Evolutionary conservation across 352 stramenopile genomes (phyloP).

Genomic region (Phytophthora colocasiae): DNA sequence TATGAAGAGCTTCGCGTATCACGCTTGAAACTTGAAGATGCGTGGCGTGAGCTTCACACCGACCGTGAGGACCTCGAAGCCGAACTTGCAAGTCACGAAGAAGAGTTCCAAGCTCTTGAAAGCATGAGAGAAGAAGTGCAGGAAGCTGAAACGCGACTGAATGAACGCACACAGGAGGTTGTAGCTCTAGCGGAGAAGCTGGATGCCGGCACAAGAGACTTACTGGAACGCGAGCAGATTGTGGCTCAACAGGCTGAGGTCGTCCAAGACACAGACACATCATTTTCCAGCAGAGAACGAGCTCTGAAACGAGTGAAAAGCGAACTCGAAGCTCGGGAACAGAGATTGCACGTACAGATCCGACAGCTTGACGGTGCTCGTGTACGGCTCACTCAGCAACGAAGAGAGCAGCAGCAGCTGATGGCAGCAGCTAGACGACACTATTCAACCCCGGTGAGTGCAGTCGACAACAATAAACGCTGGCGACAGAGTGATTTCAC

Average conservation of each 20-base stretch:
- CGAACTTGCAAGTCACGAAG: conserved; percentile 53
- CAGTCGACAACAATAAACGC: conserved; percentile 28
- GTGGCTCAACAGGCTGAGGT: conserved; percentile 28
- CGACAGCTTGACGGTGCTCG: conserved; percentile 61
- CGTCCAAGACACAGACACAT: conserved; percentile 31
- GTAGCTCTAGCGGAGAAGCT: conserved; percentile 34
- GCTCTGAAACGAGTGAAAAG: conserved; percentile 43
- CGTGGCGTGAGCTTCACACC: conserved; percentile 42
- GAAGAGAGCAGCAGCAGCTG: conserved; percentile 47
- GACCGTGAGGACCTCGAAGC: conserved; percentile 53
- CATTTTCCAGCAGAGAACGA: conserved; percentile 30
- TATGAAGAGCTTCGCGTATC: conserved; percentile 40
- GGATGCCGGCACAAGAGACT: conserved; percentile 27
- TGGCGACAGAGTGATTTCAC: conserved; percentile 21
- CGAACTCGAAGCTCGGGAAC: conserved; percentile 59
- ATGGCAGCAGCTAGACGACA: conserved; percentile 21
- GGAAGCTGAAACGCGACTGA: conserved; percentile 46
- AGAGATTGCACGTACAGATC: conserved; percentile 57
- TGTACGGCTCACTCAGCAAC: conserved; percentile 52
- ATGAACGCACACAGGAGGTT: conserved; percentile 41
- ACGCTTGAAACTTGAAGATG: conserved; percentile 38
- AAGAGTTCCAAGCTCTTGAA: conserved; percentile 52
- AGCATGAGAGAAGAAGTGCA: conserved; percentile 39
- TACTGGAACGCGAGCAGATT: conserved; percentile 37
- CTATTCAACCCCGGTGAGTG: conserved; percentile 2